Conservation (phyloP, 2,329 filamentous ascomycete genomes). For the Penicillium sp. region DNA sequence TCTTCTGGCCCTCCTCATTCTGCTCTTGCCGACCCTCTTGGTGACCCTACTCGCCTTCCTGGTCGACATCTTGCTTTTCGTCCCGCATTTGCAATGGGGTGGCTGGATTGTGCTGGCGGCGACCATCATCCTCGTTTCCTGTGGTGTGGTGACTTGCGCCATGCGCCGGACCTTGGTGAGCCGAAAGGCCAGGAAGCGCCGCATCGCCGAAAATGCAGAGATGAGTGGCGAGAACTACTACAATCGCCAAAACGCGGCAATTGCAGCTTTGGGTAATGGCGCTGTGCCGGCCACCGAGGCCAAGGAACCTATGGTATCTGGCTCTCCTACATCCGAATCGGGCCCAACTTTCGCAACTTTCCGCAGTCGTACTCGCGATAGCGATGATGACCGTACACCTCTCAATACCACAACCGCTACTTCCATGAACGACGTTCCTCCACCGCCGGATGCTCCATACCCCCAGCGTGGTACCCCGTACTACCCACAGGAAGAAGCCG, state of each 20-base stretch:
- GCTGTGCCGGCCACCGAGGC: conserved; percentile 38
- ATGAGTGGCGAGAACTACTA: conserved; percentile 97
- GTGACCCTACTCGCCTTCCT: conserved; percentile 82
- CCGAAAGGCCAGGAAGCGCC: conserved; percentile 85
- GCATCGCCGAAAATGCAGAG: conserved; percentile 88
- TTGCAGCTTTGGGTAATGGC: conserved; percentile 24
- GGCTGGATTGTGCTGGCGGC: conserved; percentile 89
- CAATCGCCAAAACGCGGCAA: conserved; percentile 51
- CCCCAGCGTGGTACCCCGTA: conserved; percentile 32
- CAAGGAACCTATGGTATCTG: conserved; percentile 55
- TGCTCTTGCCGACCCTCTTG: conserved; percentile 78
- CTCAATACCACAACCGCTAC: conserved; percentile 30
- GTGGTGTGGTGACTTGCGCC: conserved; percentile 81
- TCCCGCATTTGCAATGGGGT: conserved; percentile 89
- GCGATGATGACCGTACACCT: conserved; percentile 41
- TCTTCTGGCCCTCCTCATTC: conserved; percentile 75
- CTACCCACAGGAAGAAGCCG: conserved; percentile 36
- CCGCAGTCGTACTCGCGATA: conserved; percentile 28
- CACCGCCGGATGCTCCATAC: conserved; percentile 25
- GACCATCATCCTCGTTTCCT: conserved; percentile 75
- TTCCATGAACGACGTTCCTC: conserved; percentile 24
- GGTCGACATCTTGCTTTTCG: conserved; percentile 88
- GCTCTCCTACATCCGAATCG: conserved; percentile 50
- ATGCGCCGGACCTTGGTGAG: conserved; percentile 91
- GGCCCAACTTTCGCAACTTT: conserved; percentile 47